Base-by-base conservation (phyloP, 2,329 filamentous ascomycete species). In the Xylariaceae sp. region DNA sequence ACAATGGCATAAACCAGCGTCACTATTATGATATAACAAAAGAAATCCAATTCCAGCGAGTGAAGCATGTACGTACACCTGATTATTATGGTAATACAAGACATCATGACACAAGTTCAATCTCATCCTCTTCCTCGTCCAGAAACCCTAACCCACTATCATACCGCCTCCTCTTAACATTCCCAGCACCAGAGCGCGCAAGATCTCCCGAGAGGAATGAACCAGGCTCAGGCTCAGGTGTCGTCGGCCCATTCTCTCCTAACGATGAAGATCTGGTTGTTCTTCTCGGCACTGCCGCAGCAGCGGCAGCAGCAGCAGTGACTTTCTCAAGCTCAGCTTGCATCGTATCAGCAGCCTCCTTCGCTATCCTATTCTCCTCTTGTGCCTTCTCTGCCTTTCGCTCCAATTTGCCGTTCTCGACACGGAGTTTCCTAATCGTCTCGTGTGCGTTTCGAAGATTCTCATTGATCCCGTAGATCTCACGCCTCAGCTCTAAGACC, bases 81-180 rank as follows among this genome's bases (percentile, higher is more conserved):
- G 9, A 37, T 36, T 23, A n/a, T n/a, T n/a, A n/a, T 14, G 40
- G 21, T 59, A 47, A n/a, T 60, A 66, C 59, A 65, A 23, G 26
- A 57, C 12, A 26, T 53, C 12, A 60, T n/a, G 17, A 44, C 26
- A 63, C 51, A 39, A 64, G 11, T n/a, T 64, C 64, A 29, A 63
- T 36, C 17, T 54, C 56, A 7, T 66, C 69, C 51, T 79, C 79
- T 31, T 84, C 82, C 65, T 85, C 82, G 24, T 83, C 81, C 67
- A 85, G 61, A 21, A 86, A 73, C 0, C 82, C 82, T 46, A 86
- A 65, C 0, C 83, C 84, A 51, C 81, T 84, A 67, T 86, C 83
- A 61, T 79, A 77, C 55, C 77, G 75, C 56, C 81, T 77, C 56
- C 74, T 74, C 72, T 78, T 82, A 63, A 60, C 75, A 23, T 68